Base-by-base conservation (phyloP, 2,329 filamentous ascomycete genomes). In the Colletotrichum karsti region DNA sequence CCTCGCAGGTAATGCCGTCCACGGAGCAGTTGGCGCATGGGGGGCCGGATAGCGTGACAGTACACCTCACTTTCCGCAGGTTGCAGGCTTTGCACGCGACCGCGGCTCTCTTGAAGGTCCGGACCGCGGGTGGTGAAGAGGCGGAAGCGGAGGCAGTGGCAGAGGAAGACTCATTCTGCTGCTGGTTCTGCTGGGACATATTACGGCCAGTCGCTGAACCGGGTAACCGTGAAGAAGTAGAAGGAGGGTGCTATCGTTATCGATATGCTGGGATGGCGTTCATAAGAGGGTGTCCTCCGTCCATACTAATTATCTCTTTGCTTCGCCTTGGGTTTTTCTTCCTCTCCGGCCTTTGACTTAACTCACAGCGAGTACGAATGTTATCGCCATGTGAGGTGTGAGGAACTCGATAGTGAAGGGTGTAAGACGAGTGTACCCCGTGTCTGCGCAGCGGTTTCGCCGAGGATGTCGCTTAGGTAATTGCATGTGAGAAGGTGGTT, bases 51-150 rank as follows among this genome's bases (percentile, higher is more conserved):
- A 70, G 39, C 7, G 73, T 64, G 39, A 74, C 66, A 1, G 46
- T 72, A n/a, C 73, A 74, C 20, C 73, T 63, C 20, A 74, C 73
- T 42, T 74, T 74, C 24, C 73, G 71, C 20, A 48, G 41, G 7
- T 73, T 68, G 46, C 73, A 74, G 33, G 72, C 67, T 22, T 69
- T 69, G 26, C 69, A 73, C 6, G 72, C 73, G n/a, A 70, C 67
- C 13, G 69, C 53, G n/a, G 63, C 63, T 12, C 63, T 48, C 30
- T 62, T 61, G 57, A 66, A 62, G 13, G 57, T 62, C 22, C 63
- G 56, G 5, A 48, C 30, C 8, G 39, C 48, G 4, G 55, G 37
- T 28, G 46, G 55, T 12, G 48, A 53, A 7, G 56, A 46, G 8
- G 48, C 57, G 18, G 39, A 39, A 5, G 22, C 28, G 12, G 62